Percentiles rank a stretch among this genome's conserved stretches.
Evolutionary conservation across 2,329 filamentous ascomycete genomes (phyloP).

Genomic region (Monosporascus sp.): DNA sequence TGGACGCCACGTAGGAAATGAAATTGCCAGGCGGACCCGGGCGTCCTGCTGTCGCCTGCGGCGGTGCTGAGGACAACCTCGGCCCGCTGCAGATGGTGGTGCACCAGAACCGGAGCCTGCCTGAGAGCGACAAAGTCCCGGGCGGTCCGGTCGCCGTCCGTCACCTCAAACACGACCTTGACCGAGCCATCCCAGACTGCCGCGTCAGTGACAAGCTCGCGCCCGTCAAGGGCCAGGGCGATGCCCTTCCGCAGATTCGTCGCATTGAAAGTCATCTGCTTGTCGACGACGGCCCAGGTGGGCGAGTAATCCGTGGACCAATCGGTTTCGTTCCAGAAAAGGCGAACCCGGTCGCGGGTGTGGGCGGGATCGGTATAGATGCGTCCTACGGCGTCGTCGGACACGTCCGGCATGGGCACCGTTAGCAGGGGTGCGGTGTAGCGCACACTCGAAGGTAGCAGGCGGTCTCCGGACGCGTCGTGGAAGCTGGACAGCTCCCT

Average conservation of each 20-base stretch:
- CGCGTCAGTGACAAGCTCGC: slow-evolving; percentile 15
- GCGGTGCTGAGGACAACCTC: slow-evolving; percentile 21
- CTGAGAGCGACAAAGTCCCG: slow-evolving; percentile 27
- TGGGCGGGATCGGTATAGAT: too few species aligned
- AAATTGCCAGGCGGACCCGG: too few species aligned
- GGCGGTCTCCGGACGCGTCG: slow-evolving; percentile 30
- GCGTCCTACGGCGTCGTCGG: too few species aligned
- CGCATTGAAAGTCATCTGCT: slow-evolving; percentile 24
- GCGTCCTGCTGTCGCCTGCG: neutral
- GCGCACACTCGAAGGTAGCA: slow-evolving; percentile 23
- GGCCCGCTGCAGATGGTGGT: slow-evolving; percentile 30
- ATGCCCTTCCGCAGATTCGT: slow-evolving; percentile 24
- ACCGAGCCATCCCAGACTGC: slow-evolving; percentile 24
- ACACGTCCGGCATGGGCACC: too few species aligned
- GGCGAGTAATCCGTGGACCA: too few species aligned
- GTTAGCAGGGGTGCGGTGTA: too few species aligned
- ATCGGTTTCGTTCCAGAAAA: too few species aligned
- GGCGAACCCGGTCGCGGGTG: too few species aligned
- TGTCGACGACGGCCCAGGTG: slow-evolving; percentile 1
- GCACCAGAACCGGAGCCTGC: slow-evolving; percentile 32
- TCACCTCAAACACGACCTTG: slow-evolving; percentile 24
- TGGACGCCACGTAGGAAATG: neutral
- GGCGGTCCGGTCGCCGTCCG: slow-evolving; percentile 9
- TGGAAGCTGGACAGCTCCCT: slow-evolving; percentile 27
- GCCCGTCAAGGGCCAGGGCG: slow-evolving; percentile 31